phyloP scores from a whole-genome alignment of 805 yeast species.

The Peterozyma xylosa region DNA sequence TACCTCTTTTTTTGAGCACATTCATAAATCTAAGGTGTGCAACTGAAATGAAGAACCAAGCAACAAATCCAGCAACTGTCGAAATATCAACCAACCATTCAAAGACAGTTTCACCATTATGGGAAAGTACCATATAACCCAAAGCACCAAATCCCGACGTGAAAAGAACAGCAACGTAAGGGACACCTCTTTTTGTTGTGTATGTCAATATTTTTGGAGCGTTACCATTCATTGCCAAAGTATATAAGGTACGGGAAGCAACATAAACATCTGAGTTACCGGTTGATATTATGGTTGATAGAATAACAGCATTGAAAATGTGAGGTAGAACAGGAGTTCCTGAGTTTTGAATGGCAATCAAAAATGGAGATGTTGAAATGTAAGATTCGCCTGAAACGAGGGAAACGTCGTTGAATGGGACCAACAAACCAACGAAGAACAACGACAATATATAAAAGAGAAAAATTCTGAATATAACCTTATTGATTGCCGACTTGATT shows the following conservation, averaged over 20 bases:
- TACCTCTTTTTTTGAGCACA: conserved; percentile 12
- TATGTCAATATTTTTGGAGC: conserved; percentile 51
- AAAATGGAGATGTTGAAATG: conserved; percentile 52
- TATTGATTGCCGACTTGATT: conserved; percentile 54
- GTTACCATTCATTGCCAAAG: conserved; percentile 49
- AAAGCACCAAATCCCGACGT: conserved; percentile 46
- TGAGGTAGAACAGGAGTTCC: conserved; percentile 30
- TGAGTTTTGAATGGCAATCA: conserved; percentile 60
- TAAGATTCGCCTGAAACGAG: conserved; percentile 27
- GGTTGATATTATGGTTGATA: conserved; percentile 54
- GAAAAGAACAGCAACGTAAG: conserved; percentile 46
- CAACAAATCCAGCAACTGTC: conserved; percentile 58
- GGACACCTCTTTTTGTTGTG: conserved; percentile 50
- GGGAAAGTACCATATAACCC: conserved; percentile 44
- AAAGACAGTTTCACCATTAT: conserved; percentile 55
- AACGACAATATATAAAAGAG: conserved; percentile 58
- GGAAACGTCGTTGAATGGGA: conserved; percentile 58
- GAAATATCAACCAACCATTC: conserved; percentile 48
- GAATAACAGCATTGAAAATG: conserved; percentile 46
- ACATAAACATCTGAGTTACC: conserved; percentile 59
- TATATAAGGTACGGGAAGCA: conserved; percentile 57
- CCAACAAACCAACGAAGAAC: conserved; percentile 61
- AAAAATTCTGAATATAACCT: conserved; percentile 57
- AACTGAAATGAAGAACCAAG: conserved; percentile 50
- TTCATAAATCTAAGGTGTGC: conserved; percentile 42